Evolutionary conservation across 108 stramenopile genomes (phyloP).

Genomic region (Cyclostephanos invisitatus): DNA sequence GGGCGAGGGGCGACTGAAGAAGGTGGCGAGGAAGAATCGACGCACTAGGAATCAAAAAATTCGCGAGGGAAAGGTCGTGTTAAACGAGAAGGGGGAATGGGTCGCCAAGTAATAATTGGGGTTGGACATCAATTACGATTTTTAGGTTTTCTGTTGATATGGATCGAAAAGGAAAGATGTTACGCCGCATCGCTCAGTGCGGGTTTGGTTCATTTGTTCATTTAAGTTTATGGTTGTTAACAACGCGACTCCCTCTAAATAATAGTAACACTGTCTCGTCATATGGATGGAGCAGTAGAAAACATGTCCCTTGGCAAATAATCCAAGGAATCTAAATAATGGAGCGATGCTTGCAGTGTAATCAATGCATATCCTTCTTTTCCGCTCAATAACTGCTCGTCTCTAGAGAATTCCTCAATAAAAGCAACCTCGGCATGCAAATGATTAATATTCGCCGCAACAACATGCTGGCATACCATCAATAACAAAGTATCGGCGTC

Average conservation of each 20-base stretch:
- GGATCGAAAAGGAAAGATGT: too few relatives aligned
- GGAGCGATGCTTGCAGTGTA: constrained; percentile 81
- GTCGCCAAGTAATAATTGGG: constrained; percentile 6
- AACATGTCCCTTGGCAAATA: constrained; percentile 66
- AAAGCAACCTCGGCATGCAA: constrained; percentile 85
- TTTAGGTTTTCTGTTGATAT: background rate
- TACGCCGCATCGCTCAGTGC: too few relatives aligned
- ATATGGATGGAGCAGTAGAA: background rate
- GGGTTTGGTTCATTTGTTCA: too few relatives aligned
- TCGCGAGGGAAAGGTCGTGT: constrained; percentile 31
- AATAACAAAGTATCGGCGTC: constrained; percentile 78
- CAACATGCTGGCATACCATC: constrained; percentile 83
- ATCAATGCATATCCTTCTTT: constrained; percentile 88
- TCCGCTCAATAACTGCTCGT: constrained; percentile 79
- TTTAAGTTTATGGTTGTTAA: too few relatives aligned
- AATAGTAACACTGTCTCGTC: background rate
- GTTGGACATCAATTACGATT: background rate
- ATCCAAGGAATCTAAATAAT: constrained; percentile 73
- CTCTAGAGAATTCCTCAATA: constrained; percentile 87
- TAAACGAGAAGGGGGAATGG: constrained; percentile 32
- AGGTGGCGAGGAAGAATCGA: constrained; percentile 27
- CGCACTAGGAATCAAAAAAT: constrained; percentile 30
- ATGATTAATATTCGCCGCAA: constrained; percentile 57
- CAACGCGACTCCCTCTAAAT: too few relatives aligned
- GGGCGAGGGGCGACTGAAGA: constrained; percentile 17